These are phyloP conservation scores for Chlorella variabilis DNA, from an alignment of 163 green algal genomes.

Conservation along the genomic window DNA sequence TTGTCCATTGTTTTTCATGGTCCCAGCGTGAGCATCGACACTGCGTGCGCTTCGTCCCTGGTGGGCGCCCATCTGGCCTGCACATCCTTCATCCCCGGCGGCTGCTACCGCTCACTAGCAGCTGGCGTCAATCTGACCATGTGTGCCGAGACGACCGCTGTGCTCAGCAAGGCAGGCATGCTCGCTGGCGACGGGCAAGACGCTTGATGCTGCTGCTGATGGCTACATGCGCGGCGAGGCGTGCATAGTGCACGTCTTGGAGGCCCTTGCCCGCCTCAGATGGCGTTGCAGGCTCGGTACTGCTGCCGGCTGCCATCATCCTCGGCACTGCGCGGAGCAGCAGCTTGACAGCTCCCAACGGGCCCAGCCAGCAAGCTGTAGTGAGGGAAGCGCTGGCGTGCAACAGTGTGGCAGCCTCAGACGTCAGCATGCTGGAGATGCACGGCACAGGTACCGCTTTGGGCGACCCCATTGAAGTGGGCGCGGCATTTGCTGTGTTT, in stretches of 20 bases:
- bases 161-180: slow-evolving; percentile 72
- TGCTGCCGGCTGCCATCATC: slow-evolving; percentile 51
- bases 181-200: slow-evolving; percentile 85
- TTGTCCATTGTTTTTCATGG: no score
- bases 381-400: slow-evolving; percentile 65
- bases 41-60: slow-evolving; percentile 86
- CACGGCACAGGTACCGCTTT: slow-evolving; percentile 78
- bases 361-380: slow-evolving; percentile 69
- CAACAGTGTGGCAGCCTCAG: slow-evolving; percentile 78
- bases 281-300: not conserved
- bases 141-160: slow-evolving; percentile 52
- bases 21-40: slow-evolving; percentile 86
- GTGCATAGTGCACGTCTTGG: slow-evolving; percentile 65
- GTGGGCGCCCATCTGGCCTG: slow-evolving; percentile 69
- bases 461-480: slow-evolving; percentile 72
- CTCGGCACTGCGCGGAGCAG: slow-evolving; percentile 68
- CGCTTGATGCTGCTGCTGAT: slow-evolving; percentile 83
- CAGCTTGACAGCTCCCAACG: slow-evolving; percentile 75
- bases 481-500: slow-evolving; percentile 56
- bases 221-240: slow-evolving; percentile 88
- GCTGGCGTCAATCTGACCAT: slow-evolving; percentile 77
- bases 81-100: slow-evolving; percentile 46
- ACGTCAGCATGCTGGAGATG: slow-evolving; percentile 69
- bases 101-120: slow-evolving; percentile 49
- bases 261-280: not conserved